Conservation (phyloP, 202 grass and related monocot species). For the Setaria viridis region DNA sequence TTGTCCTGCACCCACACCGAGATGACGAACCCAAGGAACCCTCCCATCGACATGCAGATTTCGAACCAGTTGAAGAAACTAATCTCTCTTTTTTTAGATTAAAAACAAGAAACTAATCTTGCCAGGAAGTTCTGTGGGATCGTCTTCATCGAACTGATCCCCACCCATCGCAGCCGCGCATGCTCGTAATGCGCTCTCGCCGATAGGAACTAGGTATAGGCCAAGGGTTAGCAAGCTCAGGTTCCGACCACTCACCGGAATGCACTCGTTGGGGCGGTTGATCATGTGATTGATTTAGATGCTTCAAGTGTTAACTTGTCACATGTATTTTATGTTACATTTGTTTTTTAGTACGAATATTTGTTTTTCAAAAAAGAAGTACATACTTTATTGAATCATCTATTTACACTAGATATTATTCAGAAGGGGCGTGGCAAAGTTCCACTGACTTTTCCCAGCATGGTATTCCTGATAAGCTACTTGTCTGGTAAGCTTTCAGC, state of each 20-base stretch:
- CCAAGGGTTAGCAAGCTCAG: slow-evolving; percentile 55
- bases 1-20: slow-evolving; percentile 74
- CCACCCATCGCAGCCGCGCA: slow-evolving; percentile 61
- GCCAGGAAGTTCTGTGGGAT: slow-evolving; percentile 30
- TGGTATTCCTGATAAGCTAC: too few species aligned
- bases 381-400: too few species aligned
- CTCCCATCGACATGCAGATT: slow-evolving; percentile 68
- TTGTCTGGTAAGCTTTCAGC: too few species aligned
- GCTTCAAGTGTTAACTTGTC: not conserved
- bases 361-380: too few species aligned
- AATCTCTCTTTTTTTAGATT: not conserved
- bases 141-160: slow-evolving; percentile 68
- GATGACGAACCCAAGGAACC: slow-evolving; percentile 54
- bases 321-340: too few species aligned
- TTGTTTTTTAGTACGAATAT: too few species aligned
- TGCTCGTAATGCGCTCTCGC: slow-evolving; percentile 54
- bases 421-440: too few species aligned
- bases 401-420: too few species aligned
- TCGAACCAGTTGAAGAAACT: slow-evolving; percentile 89
- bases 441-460: too few species aligned
- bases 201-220: slow-evolving; percentile 54
- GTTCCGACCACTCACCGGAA: slow-evolving; percentile 51
- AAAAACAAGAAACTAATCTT: slow-evolving; percentile 65
- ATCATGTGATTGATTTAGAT: not conserved
- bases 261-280: slow-evolving; percentile 40